Percentiles rank a stretch among this genome's conserved stretches.
phyloP scores from a whole-genome alignment of 768 basidiomycete species.

The Leccinum pellstonianum region DNA sequence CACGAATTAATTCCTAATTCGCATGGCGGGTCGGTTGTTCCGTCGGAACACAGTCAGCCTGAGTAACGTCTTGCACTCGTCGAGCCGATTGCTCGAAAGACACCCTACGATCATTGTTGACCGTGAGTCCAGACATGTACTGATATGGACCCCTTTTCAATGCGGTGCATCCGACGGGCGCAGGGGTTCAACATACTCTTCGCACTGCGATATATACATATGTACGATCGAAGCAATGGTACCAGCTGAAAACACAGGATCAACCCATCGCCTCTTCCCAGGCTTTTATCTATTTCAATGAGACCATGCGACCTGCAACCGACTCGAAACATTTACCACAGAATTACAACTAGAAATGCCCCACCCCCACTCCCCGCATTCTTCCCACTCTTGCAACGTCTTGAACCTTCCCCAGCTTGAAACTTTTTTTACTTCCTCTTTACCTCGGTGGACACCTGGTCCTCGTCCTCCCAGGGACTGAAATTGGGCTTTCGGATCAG shows the following conservation, averaged over 20 bases:
- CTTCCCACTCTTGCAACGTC: not conserved
- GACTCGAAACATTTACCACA: conserved; percentile 13
- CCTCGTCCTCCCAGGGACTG: conserved; percentile 83
- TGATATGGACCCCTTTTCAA: conserved; percentile 9
- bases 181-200: conserved; percentile 24
- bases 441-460: conserved; percentile 28
- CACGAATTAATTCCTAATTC: not conserved
- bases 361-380: not conserved
- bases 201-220: conserved; percentile 33
- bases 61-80: not conserved
- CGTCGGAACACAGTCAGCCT: not conserved
- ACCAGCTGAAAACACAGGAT: conserved; percentile 20
- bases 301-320: conserved; percentile 15
- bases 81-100: not conserved
- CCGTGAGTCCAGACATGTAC: not conserved
- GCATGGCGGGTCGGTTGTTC: not conserved
- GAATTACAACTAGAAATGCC: conserved; percentile 3
- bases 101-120: not conserved
- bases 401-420: too few relatives aligned
- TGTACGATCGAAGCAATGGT: conserved; percentile 15
- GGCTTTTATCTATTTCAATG: conserved; percentile 14
- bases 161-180: not conserved
- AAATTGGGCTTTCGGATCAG: conserved; percentile 69
- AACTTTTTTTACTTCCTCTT: conserved; percentile 6
- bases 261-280: conserved; percentile 21